Conservation (phyloP, 73 alveolate species). For the Effrenium voratum region DNA sequence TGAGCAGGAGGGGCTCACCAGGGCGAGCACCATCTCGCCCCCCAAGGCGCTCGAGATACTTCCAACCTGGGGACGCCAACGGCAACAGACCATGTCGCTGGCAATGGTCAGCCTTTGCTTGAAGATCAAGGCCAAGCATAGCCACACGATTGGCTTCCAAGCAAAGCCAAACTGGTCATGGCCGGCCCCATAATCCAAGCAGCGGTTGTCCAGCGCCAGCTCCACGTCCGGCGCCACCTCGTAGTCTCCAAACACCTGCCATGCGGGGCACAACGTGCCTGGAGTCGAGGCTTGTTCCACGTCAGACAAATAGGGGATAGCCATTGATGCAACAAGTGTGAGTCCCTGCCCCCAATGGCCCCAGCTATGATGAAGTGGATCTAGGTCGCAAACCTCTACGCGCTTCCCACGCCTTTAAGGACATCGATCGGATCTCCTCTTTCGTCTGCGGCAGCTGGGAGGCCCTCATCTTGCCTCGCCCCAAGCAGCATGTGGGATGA, state of each 20-base stretch:
- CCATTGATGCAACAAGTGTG: no score
- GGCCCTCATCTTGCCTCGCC: conserved; percentile 86
- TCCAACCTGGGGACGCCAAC: conserved; percentile 48
- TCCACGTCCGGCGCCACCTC: conserved; percentile 46
- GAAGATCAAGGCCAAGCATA: no score
- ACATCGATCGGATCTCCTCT: conserved; percentile 77
- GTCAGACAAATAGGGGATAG: no score
- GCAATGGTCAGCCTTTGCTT: no score
- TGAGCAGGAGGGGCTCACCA: conserved; percentile 15
- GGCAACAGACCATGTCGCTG: no score
- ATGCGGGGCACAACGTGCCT: not conserved
- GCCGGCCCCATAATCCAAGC: not conserved
- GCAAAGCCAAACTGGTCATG: not conserved
- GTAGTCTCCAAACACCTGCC: conserved; percentile 82
- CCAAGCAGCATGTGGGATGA: no score
- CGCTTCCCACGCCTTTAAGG: conserved; percentile 26
- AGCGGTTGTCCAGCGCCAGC: conserved; percentile 83
- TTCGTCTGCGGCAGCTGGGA: conserved; percentile 81
- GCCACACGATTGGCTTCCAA: no score
- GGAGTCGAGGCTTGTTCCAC: no score
- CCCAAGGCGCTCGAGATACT: conserved; percentile 76
- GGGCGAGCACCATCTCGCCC: conserved; percentile 89
- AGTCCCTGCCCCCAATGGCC: no score
- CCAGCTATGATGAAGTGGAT: no score
- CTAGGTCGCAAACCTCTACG: no score